Conservation (phyloP, 73 alveolate species). For the Effrenium voratum region DNA sequence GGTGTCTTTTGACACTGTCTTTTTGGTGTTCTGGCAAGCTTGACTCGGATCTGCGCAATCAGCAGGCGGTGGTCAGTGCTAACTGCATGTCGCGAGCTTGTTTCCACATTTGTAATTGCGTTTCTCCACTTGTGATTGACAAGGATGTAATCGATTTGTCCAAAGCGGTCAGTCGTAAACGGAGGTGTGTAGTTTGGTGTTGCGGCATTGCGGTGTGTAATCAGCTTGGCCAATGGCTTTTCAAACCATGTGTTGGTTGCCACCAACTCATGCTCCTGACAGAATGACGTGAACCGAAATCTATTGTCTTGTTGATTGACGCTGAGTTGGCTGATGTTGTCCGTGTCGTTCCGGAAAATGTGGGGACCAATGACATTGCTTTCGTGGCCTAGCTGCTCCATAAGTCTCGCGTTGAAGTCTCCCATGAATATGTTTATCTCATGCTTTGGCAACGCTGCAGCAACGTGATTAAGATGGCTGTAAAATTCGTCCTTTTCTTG, state of each 20-base stretch:
- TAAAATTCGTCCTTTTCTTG: background rate
- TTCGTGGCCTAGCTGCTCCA: slow-evolving; percentile 31
- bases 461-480: background rate
- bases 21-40: background rate
- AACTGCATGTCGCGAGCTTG: too few relatives aligned
- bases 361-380: background rate
- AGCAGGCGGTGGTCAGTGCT: too few relatives aligned
- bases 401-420: slow-evolving; percentile 50
- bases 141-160: background rate
- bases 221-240: background rate
- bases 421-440: slow-evolving; percentile 20
- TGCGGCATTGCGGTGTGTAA: background rate
- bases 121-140: background rate
- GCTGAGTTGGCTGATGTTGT: background rate
- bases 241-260: slow-evolving; percentile 38
- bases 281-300: background rate
- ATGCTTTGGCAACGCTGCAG: background rate
- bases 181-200: background rate
- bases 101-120: background rate
- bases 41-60: slow-evolving; percentile 2
- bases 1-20: background rate
- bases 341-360: background rate
- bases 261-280: background rate
- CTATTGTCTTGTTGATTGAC: background rate
- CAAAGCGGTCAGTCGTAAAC: background rate